phyloP scores from a whole-genome alignment of 2,329 filamentous ascomycete species.

The Aspergillus sp. region DNA sequence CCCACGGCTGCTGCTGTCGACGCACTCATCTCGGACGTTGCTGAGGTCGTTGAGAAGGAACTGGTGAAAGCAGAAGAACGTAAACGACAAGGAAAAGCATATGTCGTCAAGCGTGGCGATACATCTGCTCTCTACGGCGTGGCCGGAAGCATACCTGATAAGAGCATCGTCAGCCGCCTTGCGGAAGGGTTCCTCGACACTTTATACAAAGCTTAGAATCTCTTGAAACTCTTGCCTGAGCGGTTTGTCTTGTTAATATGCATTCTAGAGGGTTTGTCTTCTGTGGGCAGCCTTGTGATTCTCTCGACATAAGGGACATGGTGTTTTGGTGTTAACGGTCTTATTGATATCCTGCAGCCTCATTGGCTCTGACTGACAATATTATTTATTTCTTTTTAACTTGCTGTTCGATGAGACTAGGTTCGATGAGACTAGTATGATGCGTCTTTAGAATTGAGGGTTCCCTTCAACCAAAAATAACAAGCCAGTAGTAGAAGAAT shows the following conservation, averaged over 20 bases:
- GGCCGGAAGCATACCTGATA: slow-evolving; percentile 91
- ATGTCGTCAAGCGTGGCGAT: slow-evolving; percentile 62
- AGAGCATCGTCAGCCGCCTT: slow-evolving; percentile 89
- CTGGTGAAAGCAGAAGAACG: slow-evolving; percentile 79
- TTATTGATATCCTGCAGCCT: slow-evolving; percentile 6
- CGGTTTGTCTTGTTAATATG: slow-evolving; percentile 20
- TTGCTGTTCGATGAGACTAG: not conserved
- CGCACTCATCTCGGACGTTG: slow-evolving; percentile 72
- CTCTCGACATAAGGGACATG: slow-evolving; percentile 16
- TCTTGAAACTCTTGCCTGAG: not conserved
- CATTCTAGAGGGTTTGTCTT: slow-evolving; percentile 7
- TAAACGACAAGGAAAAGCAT: slow-evolving; percentile 61
- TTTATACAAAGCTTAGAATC: slow-evolving; percentile 76
- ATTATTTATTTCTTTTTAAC: slow-evolving; percentile 8
- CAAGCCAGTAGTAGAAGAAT: slow-evolving; percentile 10
- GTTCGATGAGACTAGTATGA: not conserved
- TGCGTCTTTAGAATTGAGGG: slow-evolving; percentile 3
- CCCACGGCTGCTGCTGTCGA: slow-evolving; percentile 84
- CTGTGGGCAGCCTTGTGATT: not conserved
- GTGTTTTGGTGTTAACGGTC: slow-evolving; percentile 19
- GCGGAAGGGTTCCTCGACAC: slow-evolving; percentile 91
- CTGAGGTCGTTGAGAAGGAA: slow-evolving; percentile 65
- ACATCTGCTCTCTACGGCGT: slow-evolving; percentile 92
- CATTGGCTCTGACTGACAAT: slow-evolving; percentile 4
- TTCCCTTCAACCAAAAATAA: not conserved